Evolutionary conservation across 2,329 filamentous ascomycete species (phyloP), one percentile per base, ranked within the genome.

Genomic region (Ceratocystis huliohia): DNA sequence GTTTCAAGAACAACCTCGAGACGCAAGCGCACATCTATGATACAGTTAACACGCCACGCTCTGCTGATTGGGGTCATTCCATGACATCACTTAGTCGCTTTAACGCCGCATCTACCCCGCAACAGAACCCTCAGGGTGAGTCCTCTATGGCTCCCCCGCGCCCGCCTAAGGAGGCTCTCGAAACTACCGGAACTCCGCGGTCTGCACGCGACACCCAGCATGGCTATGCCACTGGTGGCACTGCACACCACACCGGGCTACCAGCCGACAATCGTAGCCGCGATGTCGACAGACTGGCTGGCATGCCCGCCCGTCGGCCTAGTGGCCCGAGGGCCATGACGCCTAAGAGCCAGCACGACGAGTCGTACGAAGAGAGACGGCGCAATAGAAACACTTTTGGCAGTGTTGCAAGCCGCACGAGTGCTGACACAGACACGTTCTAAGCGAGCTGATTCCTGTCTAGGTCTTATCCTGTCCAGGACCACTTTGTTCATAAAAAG

Each of bases 1-100:
- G 86, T 30, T 89, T 90, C 75, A 85, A 88, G 71, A 88, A 83
- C 30, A 84, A 87, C 1, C 79, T 92, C 22, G 89, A 93, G 76
- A 84, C 81, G 7, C 86, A 88, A 68, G 89, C 88, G 2, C 82
- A 87, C 65, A 82, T 86, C 66, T 91, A 84, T 72, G 82, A 85
- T 69, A 77, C 79, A 1, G 80, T 84, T 1, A 80, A 80, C 76
- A 85, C 84, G 37, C 84, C 84, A 2, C 77, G 77, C 65, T 86
- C 84, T 0, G 77, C 82, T 0, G 83, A 87, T 65, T 87, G 84
- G 83, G 83, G 79, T 5, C 81, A 83, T 13, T 87, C 84, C 1
- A 80, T 78, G 59, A 83, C 81, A 46, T 85, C 82, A 69, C 76
- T 87, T 6, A 76, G 81, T 71, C 80, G 82, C 7, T 80, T 82